These are phyloP conservation scores for Hemisphaericaspora nanyangensis DNA, from an alignment of 805 yeast species.

Conservation along the genomic window DNA sequence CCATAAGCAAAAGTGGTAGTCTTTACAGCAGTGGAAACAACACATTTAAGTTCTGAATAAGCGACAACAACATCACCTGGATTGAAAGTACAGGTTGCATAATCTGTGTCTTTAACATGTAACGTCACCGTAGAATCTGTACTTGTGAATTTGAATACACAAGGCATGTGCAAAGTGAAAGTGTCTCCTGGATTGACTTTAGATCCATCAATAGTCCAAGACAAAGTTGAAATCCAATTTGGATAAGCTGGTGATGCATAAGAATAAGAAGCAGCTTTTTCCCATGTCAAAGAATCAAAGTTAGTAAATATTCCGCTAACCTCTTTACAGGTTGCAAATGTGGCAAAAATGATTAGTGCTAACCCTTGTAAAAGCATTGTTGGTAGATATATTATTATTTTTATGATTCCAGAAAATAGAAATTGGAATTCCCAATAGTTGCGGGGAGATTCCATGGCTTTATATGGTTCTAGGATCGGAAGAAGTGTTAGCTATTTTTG, in stretches of 20 bases:
- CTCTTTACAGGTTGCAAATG: neutral
- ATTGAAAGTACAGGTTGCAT: slow-evolving; percentile 20
- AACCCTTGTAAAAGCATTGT: neutral
- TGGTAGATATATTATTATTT: too few relatives aligned
- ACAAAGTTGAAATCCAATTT: slow-evolving; percentile 17
- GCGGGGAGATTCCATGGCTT: neutral
- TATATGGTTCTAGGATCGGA: neutral
- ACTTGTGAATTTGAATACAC: slow-evolving; percentile 22
- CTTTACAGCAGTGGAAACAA: slow-evolving; percentile 11
- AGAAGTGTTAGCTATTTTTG: neutral
- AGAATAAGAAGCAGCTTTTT: slow-evolving; percentile 6
- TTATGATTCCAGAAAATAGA: neutral
- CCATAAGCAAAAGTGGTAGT: slow-evolving; percentile 15
- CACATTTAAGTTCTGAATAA: slow-evolving; percentile 19
- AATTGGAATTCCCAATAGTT: too few relatives aligned
- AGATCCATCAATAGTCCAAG: slow-evolving; percentile 18
- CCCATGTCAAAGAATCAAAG: slow-evolving; percentile 11
- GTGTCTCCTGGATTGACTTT: slow-evolving; percentile 21
- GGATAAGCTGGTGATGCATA: slow-evolving; percentile 5
- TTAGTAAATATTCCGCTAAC: slow-evolving; percentile 16
- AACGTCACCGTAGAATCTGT: slow-evolving; percentile 10
- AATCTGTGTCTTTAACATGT: slow-evolving; percentile 9
- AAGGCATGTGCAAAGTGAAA: slow-evolving; percentile 22
- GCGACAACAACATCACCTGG: slow-evolving; percentile 16
- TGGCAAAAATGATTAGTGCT: neutral